These are phyloP conservation scores for Sugiyamaella boreocaroliniensis DNA, from an alignment of 805 yeast species.

Conservation along the genomic window DNA sequence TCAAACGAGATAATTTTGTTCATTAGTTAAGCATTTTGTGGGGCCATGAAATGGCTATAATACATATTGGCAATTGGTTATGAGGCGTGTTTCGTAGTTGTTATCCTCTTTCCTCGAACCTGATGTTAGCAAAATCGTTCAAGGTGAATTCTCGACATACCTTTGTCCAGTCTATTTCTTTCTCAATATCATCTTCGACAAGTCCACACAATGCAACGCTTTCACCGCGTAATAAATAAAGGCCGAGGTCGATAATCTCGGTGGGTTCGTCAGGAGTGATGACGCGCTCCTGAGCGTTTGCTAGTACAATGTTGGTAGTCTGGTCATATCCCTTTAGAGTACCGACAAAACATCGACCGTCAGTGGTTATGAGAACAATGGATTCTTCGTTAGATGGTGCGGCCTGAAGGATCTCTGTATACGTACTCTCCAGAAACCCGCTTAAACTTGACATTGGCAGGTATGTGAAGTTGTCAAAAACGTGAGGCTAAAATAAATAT, in stretches of 20 bases:
- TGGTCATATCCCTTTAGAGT: conserved; percentile 33
- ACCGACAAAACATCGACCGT: conserved; percentile 31
- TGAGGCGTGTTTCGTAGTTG: conserved; percentile 20
- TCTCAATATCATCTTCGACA: conserved; percentile 28
- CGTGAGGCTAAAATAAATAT: not conserved
- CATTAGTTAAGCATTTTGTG: not conserved
- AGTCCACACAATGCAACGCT: conserved; percentile 30
- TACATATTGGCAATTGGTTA: conserved; percentile 1
- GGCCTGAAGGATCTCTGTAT: not conserved
- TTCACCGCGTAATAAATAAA: conserved; percentile 33
- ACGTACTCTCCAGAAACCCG: conserved; percentile 22
- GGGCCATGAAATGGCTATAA: not conserved
- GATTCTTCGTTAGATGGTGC: conserved; percentile 11
- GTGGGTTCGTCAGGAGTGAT: conserved; percentile 23
- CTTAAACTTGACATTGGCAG: conserved; percentile 20
- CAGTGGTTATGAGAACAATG: conserved; percentile 30
- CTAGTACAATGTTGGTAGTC: conserved; percentile 30
- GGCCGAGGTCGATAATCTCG: conserved; percentile 26
- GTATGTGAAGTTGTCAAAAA: conserved; percentile 4
- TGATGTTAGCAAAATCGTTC: conserved; percentile 4
- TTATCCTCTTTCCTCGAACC: conserved; percentile 16
- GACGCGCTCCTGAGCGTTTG: conserved; percentile 26
- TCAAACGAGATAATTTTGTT: not conserved
- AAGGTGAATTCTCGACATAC: conserved; percentile 21
- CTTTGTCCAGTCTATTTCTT: conserved; percentile 29